Base-by-base conservation (phyloP, 163 green algal genomes). In the Volvox carteri region DNA sequence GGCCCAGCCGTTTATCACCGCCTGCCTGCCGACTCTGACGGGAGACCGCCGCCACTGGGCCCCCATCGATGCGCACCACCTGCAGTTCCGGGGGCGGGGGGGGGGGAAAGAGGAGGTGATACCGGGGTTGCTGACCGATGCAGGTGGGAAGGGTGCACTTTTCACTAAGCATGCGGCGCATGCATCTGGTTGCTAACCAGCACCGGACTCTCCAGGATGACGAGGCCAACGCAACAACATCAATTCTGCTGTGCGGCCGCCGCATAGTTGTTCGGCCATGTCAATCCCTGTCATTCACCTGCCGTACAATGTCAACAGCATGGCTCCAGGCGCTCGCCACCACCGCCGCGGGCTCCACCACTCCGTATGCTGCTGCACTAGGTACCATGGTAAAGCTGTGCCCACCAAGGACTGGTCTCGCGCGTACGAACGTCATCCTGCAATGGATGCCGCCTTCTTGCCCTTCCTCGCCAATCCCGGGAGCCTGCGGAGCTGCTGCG, bases 341-440 rank as follows among this genome's bases (percentile, higher is more conserved):
- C 48, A 81, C 67, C 67, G 83, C 83, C 12, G 83, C 83, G 28
- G 83, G 12, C 67, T 81, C 83, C 83, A 88, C 50, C 50, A 88
- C 83, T 11, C 68, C 83, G 12, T 46, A 35, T 56, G 44, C 11
- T 58, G 62, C 74, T 21, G 44, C 85, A 30, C 68, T 60, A 2
- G 7, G 41, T 23, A 33, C 46, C 23, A 12, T 42, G 30, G 70
- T 50, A 44, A 81, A 88, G 33, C 3, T 33, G 65, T 88, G n/a
- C 9, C 60, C 79, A 41, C 79, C 79, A 23, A 86, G n/a, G n/a
- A 33, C 4, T 42, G 79, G 48, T 48, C 46, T 44, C 19, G 21
- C 33, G 6, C 35, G 46, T 23, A 78, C 67, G 28, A 56, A 73
- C 7, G 18, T 30, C 0, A 9, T 65, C 11, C n/a, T 28, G 7